Base-by-base conservation (phyloP, 257 asterid species). In the Solanum medicagineum region DNA sequence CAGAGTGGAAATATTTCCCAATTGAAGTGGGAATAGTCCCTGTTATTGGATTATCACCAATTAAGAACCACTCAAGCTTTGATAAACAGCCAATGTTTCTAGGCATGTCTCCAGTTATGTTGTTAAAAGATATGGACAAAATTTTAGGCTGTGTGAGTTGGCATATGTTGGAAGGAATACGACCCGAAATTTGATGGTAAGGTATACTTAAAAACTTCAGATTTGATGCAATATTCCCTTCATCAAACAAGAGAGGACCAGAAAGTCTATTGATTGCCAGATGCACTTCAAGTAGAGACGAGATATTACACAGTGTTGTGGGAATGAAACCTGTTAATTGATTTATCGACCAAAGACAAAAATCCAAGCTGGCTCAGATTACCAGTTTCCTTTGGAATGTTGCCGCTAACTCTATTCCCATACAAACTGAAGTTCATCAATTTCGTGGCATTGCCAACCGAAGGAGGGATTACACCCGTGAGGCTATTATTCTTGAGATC, bases 261-360 rank as follows among this genome's bases (percentile, higher is more conserved):
- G 87, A 84, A 6, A 91, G 84, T 14, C 59, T 85, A 57, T 89
- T 89, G 70, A 8, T 44, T 14, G 86, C 40, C 4, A 87, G 77
- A 49, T 5, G 1, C 29, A 26, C 29, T 26, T 26, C 29, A 26
- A 26, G n/a, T 9, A 32, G 36, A 81, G 89, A 85, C 4, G 92
- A 87, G 19, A 88, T 49, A 55, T 87, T 87, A 82, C 87, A 89
- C 55, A 88, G 40, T 49, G 83, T 16, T 1, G 80, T 8, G 1
- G 90, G 94, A 56, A 90, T 84, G 4, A 69, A n/a, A 9, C 93
- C 93, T 47, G 84, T 65, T 65, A 91, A 69, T 22, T 80, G 60
- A 57, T 90, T 90, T n/a, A 16, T 44, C 10, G 1, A 1, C 0
- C 49, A 44, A 44, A 2, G 1, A 7, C 49, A 44, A 44, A 1